These are phyloP conservation scores for Colletotrichum simmondsii DNA, from an alignment of 2,329 filamentous ascomycete species.

Conservation along the genomic window DNA sequence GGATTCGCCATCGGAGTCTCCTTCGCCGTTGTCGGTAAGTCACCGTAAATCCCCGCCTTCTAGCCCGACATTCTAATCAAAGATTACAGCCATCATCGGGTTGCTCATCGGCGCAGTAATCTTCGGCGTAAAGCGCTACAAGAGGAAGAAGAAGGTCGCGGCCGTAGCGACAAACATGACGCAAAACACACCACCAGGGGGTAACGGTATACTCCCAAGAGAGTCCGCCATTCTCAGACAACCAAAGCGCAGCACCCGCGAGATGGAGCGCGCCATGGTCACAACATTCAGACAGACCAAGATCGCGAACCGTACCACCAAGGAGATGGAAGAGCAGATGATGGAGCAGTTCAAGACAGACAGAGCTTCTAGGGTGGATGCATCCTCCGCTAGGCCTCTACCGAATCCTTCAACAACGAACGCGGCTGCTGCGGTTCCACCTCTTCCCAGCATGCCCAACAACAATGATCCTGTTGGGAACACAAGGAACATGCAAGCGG, in stretches of 20 bases:
- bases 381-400: not conserved
- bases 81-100: not conserved
- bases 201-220: not conserved
- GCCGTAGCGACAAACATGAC: constrained; percentile 22
- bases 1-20: constrained; percentile 9
- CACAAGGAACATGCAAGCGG: not conserved
- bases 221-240: constrained; percentile 11
- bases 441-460: not conserved
- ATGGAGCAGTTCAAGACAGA: constrained; percentile 14
- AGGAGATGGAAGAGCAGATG: constrained; percentile 31
- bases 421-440: not conserved
- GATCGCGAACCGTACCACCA: constrained; percentile 24
- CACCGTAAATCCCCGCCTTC: accelerated
- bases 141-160: constrained; percentile 23
- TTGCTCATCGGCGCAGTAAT: constrained; percentile 20
- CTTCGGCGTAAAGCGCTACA: constrained; percentile 14
- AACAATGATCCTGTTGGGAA: not conserved
- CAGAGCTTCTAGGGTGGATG: not conserved
- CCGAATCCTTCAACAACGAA: not conserved
- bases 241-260: constrained; percentile 16
- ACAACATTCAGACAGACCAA: constrained; percentile 16
- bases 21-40: constrained; percentile 19
- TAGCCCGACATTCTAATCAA: not conserved
- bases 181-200: not conserved
- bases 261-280: constrained; percentile 21